Evolutionary conservation across 805 yeast species (phyloP), one percentile per base, ranked within the genome.

Genomic region (Candida cerambycidarum): DNA sequence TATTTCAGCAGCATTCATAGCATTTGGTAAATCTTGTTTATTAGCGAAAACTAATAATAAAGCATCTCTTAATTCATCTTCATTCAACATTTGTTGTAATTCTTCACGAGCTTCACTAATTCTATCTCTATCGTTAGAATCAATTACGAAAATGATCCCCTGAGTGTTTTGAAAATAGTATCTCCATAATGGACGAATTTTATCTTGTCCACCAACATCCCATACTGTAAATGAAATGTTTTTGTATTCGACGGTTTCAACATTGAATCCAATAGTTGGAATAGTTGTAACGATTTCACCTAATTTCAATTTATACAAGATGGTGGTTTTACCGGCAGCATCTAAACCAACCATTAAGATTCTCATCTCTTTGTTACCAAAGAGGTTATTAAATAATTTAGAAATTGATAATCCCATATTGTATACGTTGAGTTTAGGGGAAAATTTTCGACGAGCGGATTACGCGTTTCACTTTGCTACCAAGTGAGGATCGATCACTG

Each of bases 201-300:
- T 90, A 73, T 89, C 97, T 78, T 92, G 98, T 81, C 98, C 98
- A 85, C 98, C 98, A 58, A 90, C 97, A 81, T 92, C 98, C 98
- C 97, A 89, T 53, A 89, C 97, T 47, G 96, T 89, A 76, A 89
- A 89, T 33, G 95, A 85, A 70, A 89, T 88, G 83, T 89, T 89
- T 77, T 89, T 89, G 79, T 89, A 89, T 77, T 89, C 96, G 61
- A 89, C 96, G 49, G 97, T 89, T 75, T 89, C 97, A 57, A 89
- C 97, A 69, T 89, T 89, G 83, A 89, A 89, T 62, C 97, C 97
- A 69, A 89, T 89, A 55, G 97, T 89, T 71, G 97, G 97, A 63
- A 89, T 89, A 39, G 97, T 89, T 59, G 96, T 89, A 62, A 89
- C 95, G 61, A 89, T 88, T 77, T 89, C 97, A 65, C 96, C 97